These are phyloP conservation scores for Persicaria maculosa DNA, from an alignment of 148 eudicot species.

Conservation along the genomic window DNA sequence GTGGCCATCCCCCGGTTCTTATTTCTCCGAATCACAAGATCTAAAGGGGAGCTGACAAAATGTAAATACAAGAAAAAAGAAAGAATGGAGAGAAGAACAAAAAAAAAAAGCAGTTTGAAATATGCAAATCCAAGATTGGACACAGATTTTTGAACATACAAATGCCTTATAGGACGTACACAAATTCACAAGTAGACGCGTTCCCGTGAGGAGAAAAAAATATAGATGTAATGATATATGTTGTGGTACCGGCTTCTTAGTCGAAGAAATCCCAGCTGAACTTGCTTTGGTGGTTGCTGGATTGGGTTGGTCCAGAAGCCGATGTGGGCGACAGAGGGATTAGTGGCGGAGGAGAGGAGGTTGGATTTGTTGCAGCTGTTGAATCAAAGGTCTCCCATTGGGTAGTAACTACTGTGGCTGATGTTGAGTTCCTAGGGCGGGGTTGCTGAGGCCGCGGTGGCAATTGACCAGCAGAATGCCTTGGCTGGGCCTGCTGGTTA, in stretches of 20 bases:
- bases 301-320: background rate
- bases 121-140: background rate
- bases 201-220: background rate
- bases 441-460: slow-evolving; percentile 23
- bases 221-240: too few relatives aligned
- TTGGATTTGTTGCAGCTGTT: background rate
- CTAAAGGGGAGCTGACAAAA: background rate
- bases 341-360: slow-evolving; percentile 24
- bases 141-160: slow-evolving; percentile 4
- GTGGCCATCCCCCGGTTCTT: background rate
- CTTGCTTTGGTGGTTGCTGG: slow-evolving; percentile 13
- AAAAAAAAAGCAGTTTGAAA: background rate
- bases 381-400: slow-evolving; percentile 95
- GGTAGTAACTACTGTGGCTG: slow-evolving; percentile 77
- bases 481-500: slow-evolving; percentile 29
- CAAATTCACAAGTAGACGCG: slow-evolving; percentile 4
- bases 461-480: slow-evolving; percentile 40
- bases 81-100: background rate
- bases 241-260: slow-evolving; percentile 17
- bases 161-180: background rate
- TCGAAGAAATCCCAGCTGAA: slow-evolving; percentile 79
- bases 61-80: background rate
- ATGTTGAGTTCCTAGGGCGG: slow-evolving; percentile 32
- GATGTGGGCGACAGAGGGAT: slow-evolving; percentile 27
- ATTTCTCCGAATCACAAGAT: background rate